Evolutionary conservation across 441 rosid genomes (phyloP), one percentile per base, ranked within the genome.

Genomic region (Populus hybrid): DNA sequence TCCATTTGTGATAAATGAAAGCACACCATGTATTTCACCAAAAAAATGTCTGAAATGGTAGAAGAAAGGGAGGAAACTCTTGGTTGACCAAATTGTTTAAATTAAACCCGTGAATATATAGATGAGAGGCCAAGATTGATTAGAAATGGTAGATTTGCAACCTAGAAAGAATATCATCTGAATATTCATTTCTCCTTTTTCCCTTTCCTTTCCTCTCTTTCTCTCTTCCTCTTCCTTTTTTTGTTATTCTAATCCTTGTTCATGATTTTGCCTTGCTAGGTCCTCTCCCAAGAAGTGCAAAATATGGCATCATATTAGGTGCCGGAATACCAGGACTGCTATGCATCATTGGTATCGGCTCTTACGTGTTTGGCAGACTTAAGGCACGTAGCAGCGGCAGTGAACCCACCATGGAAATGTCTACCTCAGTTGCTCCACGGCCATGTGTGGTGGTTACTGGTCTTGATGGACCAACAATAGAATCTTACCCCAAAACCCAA

Each of bases 401-500:
- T 72, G 77, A 28, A 12, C 36, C 73, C 18, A 20, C 18, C 71
- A 23, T 73, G 0, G 81, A 73, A 30, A 12, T 79, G 16, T 53
- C 80, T 9, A 34, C 76, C 24, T 12, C 81, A 2, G 30, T 71
- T 18, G 14, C 75, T 4, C 83, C 75, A 0, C 76, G 38, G 14
- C 75, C 71, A 2, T 70, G n/a, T 2, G 35, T 77, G 0, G 1
- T 66, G 0, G 5, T 35, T 9, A 30, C 53, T 0, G 97, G 97
- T 10, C 85, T 93, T 2, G 97, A 90, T 35, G 78, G 74, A 24
- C 85, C 86, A 1, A 87, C 89, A 1, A 89, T 93, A 23, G 94
- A 90, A 72, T 89, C 90, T 12, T 92, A 88, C 84, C 97, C 95
- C 1, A 90, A 83, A 74, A 92, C 89, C 3, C 79, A 87, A 74